These are phyloP conservation scores for Graphium sp. DNA, from an alignment of 2,329 filamentous ascomycete species.

Conservation along the genomic window DNA sequence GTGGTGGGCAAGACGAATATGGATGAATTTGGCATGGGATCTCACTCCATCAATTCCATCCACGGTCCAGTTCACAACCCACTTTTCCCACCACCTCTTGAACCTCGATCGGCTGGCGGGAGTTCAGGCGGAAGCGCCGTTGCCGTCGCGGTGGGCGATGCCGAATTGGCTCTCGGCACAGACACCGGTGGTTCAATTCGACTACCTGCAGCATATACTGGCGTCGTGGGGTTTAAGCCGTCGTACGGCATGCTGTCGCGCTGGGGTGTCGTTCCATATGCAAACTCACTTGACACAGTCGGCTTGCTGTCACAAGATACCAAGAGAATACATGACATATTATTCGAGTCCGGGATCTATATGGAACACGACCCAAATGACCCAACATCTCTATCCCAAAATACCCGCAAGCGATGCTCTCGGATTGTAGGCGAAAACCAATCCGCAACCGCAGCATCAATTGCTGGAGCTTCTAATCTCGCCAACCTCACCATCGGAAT, in stretches of 20 bases:
- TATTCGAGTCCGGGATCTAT: constrained; percentile 30
- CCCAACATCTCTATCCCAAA: constrained; percentile 50
- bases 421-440: constrained; percentile 63
- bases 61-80: constrained; percentile 47
- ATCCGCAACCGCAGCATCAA: constrained; percentile 25
- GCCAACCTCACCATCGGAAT: constrained; percentile 32
- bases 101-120: constrained; percentile 54
- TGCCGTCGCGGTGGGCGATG: constrained; percentile 49
- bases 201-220: constrained; percentile 75
- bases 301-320: constrained; percentile 51
- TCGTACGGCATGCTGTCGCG: constrained; percentile 79
- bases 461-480: constrained; percentile 8
- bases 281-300: constrained; percentile 84
- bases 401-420: constrained; percentile 34
- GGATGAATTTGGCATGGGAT: constrained; percentile 95
- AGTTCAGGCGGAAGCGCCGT: constrained; percentile 91
- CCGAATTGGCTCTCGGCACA: constrained; percentile 60
- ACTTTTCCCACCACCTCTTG: constrained; percentile 14
- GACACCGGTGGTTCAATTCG: constrained; percentile 86
- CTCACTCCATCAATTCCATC: constrained; percentile 56
- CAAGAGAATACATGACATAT: constrained; percentile 28
- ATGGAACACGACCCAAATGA: constrained; percentile 48
- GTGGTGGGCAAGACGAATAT: constrained; percentile 75
- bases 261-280: constrained; percentile 78
- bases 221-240: constrained; percentile 74